Evolutionary conservation across 192 early-diverging fungal genomes (phyloP).

Genomic region (Chytriomyces hyalinus): DNA sequence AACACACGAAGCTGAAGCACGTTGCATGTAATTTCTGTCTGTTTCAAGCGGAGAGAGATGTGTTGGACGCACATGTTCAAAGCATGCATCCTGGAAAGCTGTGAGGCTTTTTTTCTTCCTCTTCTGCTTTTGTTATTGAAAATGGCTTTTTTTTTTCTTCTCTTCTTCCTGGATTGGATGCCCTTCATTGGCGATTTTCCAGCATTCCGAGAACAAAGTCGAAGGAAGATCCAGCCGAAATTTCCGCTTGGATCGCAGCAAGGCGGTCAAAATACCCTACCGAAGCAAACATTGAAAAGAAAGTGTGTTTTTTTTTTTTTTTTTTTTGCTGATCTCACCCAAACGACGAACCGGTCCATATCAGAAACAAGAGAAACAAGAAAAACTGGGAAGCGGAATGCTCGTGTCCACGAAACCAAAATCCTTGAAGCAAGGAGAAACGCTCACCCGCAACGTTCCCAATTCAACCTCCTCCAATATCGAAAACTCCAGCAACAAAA

Average conservation of each 20-base stretch:
- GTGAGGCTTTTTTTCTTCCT: background rate
- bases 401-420: background rate
- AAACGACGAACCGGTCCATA: background rate
- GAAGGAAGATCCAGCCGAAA: conserved; percentile 62
- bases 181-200: background rate
- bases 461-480: conserved; percentile 3
- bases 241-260: conserved; percentile 83
- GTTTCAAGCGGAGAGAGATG: conserved; percentile 9
- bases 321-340: background rate
- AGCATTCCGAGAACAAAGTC: background rate
- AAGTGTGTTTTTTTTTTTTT: conserved; percentile 51
- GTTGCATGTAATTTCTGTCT: conserved; percentile 26
- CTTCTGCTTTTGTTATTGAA: background rate
- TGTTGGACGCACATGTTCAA: conserved; percentile 5
- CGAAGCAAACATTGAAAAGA: conserved; percentile 66
- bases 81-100: conserved; percentile 22
- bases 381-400: conserved; percentile 32
- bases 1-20: conserved; percentile 10
- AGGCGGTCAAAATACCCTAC: conserved; percentile 82
- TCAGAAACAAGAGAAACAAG: conserved; percentile 46
- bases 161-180: background rate
- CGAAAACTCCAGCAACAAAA: conserved; percentile 9
- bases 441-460: background rate
- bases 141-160: background rate
- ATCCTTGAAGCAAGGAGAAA: conserved; percentile 28